Evolutionary conservation across 331 rosid genomes (phyloP).

Genomic region (Malus hybrid): DNA sequence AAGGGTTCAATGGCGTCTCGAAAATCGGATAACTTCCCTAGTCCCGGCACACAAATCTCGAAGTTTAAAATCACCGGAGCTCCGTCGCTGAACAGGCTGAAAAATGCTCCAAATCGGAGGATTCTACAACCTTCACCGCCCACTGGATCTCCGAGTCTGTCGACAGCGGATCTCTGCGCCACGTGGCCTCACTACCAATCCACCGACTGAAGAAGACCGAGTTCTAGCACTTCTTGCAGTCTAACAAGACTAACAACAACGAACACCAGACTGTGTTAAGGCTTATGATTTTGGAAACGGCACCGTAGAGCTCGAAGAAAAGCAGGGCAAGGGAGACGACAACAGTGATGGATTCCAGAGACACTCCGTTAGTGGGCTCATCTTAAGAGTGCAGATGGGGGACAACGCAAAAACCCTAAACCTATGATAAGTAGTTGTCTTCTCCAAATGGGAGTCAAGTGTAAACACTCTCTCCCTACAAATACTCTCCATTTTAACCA

Average conservation of each 20-base stretch:
- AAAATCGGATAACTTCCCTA: conserved; percentile 61
- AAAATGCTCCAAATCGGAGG: conserved; percentile 15
- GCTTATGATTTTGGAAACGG: too few species aligned
- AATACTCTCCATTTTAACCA: background rate
- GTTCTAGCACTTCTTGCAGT: too few species aligned
- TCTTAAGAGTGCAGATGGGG: too few species aligned
- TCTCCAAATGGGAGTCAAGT: background rate
- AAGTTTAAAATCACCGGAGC: conserved; percentile 35
- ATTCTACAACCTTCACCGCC: conserved; percentile 11
- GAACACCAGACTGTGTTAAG: too few species aligned
- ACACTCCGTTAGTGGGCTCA: too few species aligned
- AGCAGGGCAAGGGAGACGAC: too few species aligned
- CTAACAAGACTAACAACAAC: too few species aligned
- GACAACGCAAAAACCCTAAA: background rate
- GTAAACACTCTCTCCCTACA: background rate
- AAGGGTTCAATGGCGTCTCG: conserved; percentile 46
- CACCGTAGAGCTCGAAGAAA: too few species aligned
- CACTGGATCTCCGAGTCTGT: conserved; percentile 54
- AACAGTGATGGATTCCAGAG: too few species aligned
- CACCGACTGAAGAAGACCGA: too few species aligned
- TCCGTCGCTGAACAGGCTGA: conserved; percentile 18
- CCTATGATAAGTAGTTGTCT: background rate
- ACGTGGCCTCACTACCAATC: conserved; percentile 35
- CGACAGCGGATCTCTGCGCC: conserved; percentile 63
- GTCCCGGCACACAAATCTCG: conserved; percentile 58